phyloP scores from a whole-genome alignment of 1,284 basidiomycete species.

The Moesziomyces globuligerus region DNA sequence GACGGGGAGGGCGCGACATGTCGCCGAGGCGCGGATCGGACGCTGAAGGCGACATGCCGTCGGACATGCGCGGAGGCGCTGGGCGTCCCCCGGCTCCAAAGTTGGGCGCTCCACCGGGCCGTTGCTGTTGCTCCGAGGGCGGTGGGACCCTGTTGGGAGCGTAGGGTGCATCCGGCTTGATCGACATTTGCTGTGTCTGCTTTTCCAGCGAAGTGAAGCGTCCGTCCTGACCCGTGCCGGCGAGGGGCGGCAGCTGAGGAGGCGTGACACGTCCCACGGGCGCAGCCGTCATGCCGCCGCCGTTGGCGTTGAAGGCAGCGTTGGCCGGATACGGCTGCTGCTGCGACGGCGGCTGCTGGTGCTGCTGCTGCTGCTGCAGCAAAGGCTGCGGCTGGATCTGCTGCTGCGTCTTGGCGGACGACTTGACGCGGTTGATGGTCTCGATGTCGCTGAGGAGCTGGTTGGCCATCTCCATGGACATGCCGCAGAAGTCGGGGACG shows the following conservation, averaged over 20 bases:
- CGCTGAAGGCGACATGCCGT: slow-evolving; percentile 15
- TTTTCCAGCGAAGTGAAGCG: slow-evolving; percentile 49
- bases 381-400: not conserved
- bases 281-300: slow-evolving; percentile 24
- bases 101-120: slow-evolving; percentile 23
- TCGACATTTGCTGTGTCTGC: slow-evolving; percentile 57
- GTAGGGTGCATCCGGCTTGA: slow-evolving; percentile 19
- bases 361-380: slow-evolving; percentile 12
- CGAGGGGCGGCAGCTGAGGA: slow-evolving; percentile 24
- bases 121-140: slow-evolving; percentile 31
- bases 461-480: slow-evolving; percentile 99
- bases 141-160: slow-evolving; percentile 28
- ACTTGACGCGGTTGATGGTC: slow-evolving; percentile 72
- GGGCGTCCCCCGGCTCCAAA: slow-evolving; percentile 44
- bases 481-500: slow-evolving; percentile 98
- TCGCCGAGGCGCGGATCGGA: slow-evolving; percentile 23
- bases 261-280: slow-evolving; percentile 31
- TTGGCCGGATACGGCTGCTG: slow-evolving; percentile 1
- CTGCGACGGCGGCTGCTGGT: slow-evolving; percentile 15
- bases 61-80: slow-evolving; percentile 23
- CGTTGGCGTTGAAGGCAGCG: slow-evolving; percentile 11
- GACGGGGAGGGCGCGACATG: slow-evolving; percentile 48
- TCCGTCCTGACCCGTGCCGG: slow-evolving; percentile 15
- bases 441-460: slow-evolving; percentile 87
- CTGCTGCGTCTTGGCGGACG: slow-evolving; percentile 47